A percentile compares a stretch with the other conserved stretches of the same genome.
Evolutionary conservation across 208 protist genomes (phyloP).

Genomic region (Wallacemonas sp.): DNA sequence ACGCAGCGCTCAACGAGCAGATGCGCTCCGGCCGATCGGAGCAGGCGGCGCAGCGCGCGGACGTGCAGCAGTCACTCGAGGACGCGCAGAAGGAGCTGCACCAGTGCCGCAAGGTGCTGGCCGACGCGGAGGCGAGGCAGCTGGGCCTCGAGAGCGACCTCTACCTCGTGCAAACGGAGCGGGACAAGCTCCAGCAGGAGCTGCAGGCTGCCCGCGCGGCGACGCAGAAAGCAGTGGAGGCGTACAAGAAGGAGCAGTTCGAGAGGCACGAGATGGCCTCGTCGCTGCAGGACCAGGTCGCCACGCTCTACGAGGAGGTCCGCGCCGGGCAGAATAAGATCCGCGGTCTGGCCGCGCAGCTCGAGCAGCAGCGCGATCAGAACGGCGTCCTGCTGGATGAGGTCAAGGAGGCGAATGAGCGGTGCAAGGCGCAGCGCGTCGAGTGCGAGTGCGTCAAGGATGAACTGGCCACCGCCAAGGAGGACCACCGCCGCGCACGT

Average conservation of each 20-base stretch:
- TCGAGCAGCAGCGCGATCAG: slow-evolving; percentile 36
- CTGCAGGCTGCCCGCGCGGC: slow-evolving; percentile 26
- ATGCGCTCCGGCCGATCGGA: slow-evolving; percentile 27
- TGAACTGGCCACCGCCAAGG: slow-evolving; percentile 32
- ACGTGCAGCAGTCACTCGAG: slow-evolving; percentile 29
- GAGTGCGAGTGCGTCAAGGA: slow-evolving; percentile 41
- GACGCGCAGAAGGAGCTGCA: slow-evolving; percentile 55
- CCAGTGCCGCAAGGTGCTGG: slow-evolving; percentile 44
- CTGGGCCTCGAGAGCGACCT: slow-evolving; percentile 35
- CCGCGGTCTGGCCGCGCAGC: slow-evolving; percentile 27
- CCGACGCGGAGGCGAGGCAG: slow-evolving; percentile 46
- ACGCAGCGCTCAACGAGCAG: slow-evolving; percentile 54
- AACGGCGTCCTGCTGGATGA: slow-evolving; percentile 28
- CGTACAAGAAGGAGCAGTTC: slow-evolving; percentile 36
- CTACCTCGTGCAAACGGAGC: slow-evolving; percentile 32
- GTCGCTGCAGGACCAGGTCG: slow-evolving; percentile 45
- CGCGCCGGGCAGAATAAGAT: slow-evolving; percentile 36
- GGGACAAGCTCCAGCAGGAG: slow-evolving; percentile 31
- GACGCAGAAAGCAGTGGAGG: slow-evolving; percentile 27
- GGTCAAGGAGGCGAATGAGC: slow-evolving; percentile 31
- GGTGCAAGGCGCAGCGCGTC: slow-evolving; percentile 25
- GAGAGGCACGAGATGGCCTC: slow-evolving; percentile 41
- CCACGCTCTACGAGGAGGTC: slow-evolving; percentile 51
- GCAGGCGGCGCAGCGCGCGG: slow-evolving; percentile 45
- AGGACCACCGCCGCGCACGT: slow-evolving; percentile 46